Percentiles rank a stretch among this genome's conserved stretches.
Conservation (phyloP, 2,329 filamentous ascomycete genomes). For the Colletotrichum godetiae region DNA sequence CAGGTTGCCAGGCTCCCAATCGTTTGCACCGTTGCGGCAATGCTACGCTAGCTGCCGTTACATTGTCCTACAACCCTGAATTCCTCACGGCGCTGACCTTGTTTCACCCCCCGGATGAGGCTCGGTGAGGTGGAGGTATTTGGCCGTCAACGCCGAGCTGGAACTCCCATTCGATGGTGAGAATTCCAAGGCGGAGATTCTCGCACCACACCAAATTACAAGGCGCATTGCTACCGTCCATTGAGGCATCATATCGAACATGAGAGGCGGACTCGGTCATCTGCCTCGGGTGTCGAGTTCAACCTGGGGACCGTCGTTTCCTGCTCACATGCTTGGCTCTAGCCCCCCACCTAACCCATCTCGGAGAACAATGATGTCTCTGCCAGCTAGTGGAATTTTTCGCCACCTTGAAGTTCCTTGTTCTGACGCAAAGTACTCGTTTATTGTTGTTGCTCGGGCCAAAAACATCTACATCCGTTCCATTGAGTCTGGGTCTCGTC, state of each 20-base stretch:
- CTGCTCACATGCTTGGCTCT: neutral
- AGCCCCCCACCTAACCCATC: neutral
- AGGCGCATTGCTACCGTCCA: neutral
- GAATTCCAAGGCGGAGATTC: neutral
- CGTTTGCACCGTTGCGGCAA: neutral
- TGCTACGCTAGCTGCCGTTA: neutral
- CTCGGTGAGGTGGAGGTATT: slow-evolving; percentile 4
- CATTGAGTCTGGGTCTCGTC: neutral
- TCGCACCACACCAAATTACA: slow-evolving; percentile 5
- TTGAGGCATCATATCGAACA: neutral
- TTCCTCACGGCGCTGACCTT: neutral
- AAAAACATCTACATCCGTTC: neutral
- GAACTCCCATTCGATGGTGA: neutral
- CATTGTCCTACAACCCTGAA: neutral
- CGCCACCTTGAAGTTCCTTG: neutral
- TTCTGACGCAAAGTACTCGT: neutral
- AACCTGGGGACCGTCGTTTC: neutral
- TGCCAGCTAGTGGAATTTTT: neutral
- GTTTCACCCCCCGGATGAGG: neutral
- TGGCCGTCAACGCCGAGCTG: neutral
- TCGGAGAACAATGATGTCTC: neutral
- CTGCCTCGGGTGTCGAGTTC: neutral
- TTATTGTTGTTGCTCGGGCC: neutral
- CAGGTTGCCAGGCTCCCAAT: slow-evolving; percentile 4
- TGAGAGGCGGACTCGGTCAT: neutral